Base-by-base conservation (phyloP, 495 filamentous ascomycete species). In the Pseudoneurospora amorphoporcata region DNA sequence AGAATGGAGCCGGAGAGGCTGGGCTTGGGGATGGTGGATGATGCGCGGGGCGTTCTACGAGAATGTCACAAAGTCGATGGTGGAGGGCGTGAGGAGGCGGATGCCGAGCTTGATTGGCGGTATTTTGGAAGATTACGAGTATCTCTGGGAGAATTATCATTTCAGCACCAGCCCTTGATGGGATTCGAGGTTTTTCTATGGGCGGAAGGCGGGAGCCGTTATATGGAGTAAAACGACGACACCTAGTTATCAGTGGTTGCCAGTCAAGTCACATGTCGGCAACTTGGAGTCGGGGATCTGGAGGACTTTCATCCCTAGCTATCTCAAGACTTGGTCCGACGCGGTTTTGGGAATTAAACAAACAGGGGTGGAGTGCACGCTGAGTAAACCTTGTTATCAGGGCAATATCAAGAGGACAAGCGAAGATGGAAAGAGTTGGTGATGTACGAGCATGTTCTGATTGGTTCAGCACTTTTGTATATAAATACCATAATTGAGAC, bases 1-100 rank as follows among this genome's bases (percentile, higher is more conserved):
- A 77, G 94, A 98, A 81, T 85, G 95, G 86, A 87, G 82, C 76
- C 92, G 92, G 78, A 85, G 95, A 65, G 93, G 92, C 45, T 97
- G 93, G 93, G 90, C 89, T 0, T 89, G 97, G 86, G 89, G 90
- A 19, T 98, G 96, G 95, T 99, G 95, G 95, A 82, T 87, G 19
- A 92, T 98, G 92, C 88, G 95, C 39, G 95, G 95, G 4, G 95
- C 95, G 8, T 97, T 98, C 76, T 99, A 98, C 82, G 92, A 98
- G 80, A 92, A 95, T 77, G 84, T 97, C 69, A 97, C 94, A 40
- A 94, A 93, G 90, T 91, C 84, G 8, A 87, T 91, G 81, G 90
- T 92, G 3, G 81, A 78, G 37, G 92, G 88, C 76, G 87, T 98
- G 76, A 90, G 89, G 75, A 86, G 87, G 58, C 90, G 91, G 68